Evolutionary conservation across 129 eudicot species (phyloP), one percentile per base, ranked within the genome.

Genomic region (Ambrosia trifida): DNA sequence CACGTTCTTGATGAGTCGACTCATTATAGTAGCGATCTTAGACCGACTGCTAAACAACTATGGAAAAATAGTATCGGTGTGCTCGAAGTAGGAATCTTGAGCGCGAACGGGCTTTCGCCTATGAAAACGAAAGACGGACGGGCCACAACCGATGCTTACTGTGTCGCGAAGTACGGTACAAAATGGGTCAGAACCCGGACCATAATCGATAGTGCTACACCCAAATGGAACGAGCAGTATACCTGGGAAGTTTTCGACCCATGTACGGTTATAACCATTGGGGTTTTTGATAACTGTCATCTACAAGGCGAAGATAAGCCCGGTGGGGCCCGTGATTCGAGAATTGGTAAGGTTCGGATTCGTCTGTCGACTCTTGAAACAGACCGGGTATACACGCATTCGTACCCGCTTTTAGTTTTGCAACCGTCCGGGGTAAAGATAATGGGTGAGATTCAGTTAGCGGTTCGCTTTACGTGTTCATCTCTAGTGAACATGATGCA

Each of bases 221-320:
- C 86, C 11, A 82, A 74, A 16, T 82, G 86, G 83, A 82, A 82
- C 36, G 86, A 82, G 73, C 86, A 82, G 53, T 82, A 82, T 45
- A 78, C 86, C 0, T 82, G 86, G 86, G 86, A 82, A 40, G 86
- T 82, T 68, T 82, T 78, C 65, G 86, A 82, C 65, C 86, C 86
- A 2, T 82, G 86, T 64, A 82, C 86, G 0, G 86, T 78, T 32
- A 73, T 82, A 31, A 82, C 80, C 6, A 68, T 83, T 35, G 83
- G 81, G 11, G 87, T 79, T 56, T 83, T 83, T 53, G 81, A 79
- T 68, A 83, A 83, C 44, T 83, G 87, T 46, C 59, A 67, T 47
- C 31, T 67, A 41, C 72, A 67, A 45, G 72, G 72, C 16, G 72
- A 33, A 3, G 59, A 46, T 60, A 83, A 83, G 51, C 32, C 83